Base-by-base conservation (phyloP, 2,329 filamentous ascomycete genomes). In the Fusarium metavorans region DNA sequence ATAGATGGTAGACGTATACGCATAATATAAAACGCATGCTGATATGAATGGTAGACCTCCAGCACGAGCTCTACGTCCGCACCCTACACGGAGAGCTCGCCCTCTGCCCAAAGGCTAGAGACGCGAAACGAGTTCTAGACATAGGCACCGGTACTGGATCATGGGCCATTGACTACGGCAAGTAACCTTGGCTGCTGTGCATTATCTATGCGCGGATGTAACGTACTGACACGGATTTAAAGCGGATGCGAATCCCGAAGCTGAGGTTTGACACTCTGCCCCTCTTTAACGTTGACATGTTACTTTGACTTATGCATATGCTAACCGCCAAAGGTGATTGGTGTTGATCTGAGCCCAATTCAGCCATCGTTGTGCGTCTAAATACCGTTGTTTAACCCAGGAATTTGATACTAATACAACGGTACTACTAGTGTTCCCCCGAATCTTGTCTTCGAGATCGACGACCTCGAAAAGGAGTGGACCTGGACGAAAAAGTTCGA, bases 111-210 rank as follows among this genome's bases (percentile, higher is more conserved):
- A 72, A 71, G 25, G 68, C 58, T 18, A 71, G 71, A 41, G 71
- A 48, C 11, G 75, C 77, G 6, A 76, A 75, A 18, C 70, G 77
- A 13, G 79, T 79, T 20, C 71, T 82, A 18, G 81, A 82, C 54
- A 66, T 80, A 8, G 81, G 81, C n/a, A 81, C 79, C 2, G 81
- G 81, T 5, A 82, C 80, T 0, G 81, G 81, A 7, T 71, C 78
- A 39, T 83, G 81, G 81, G 78, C 80, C 20, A 76, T 81, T 1
- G 81, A 82, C 50, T 82, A 79, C 67, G 81, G 79, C 69, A 30
- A 61, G 56, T 41, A 35, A 39, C 16, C 78, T 76, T 5, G 80
- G 78, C 5, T 76, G 76, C 34, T 78, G n/a, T 84, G 35, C 18
- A 62, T 81, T 43, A 43, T 43, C 39, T 43, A 6, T 43, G 39